These are phyloP conservation scores for Sonneratia caseolaris DNA, from an alignment of 345 rosid species.

Conservation along the genomic window DNA sequence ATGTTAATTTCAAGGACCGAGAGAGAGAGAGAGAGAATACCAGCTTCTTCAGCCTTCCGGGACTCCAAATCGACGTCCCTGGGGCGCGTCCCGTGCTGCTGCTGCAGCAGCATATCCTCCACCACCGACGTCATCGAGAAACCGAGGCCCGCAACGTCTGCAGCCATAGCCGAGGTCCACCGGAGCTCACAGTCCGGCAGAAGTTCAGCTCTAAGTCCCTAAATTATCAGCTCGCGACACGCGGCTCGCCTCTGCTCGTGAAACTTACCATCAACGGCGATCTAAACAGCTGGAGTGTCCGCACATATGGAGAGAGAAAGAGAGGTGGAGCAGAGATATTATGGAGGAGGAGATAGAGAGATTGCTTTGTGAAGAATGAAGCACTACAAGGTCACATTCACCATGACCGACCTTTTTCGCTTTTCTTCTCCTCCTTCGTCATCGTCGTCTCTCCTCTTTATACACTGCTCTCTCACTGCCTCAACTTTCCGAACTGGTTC, in stretches of 20 bases:
- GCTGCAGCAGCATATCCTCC: slow-evolving; percentile 65
- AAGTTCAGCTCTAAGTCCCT: neutral
- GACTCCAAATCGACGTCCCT: slow-evolving; percentile 35
- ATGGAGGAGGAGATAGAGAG: neutral
- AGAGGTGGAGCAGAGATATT: neutral
- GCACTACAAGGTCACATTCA: slow-evolving; percentile 5
- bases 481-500: neutral
- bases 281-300: neutral
- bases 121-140: slow-evolving; percentile 58
- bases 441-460: slow-evolving; percentile 5
- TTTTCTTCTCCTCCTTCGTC: neutral
- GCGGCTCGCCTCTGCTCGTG: neutral
- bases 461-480: neutral
- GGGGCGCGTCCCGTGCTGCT: slow-evolving; percentile 38
- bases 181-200: neutral
- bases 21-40: slow-evolving; percentile 26
- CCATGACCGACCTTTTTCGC: slow-evolving; percentile 2
- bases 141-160: slow-evolving; percentile 36
- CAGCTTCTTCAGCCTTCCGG: slow-evolving; percentile 53
- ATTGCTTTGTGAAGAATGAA: slow-evolving; percentile 5
- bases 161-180: slow-evolving; percentile 40
- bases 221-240: neutral
- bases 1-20: neutral
- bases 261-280: slow-evolving; percentile 34
- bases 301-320: neutral